Conservation (phyloP, 2,329 filamentous ascomycete species). For the Calonectria honghensis region DNA sequence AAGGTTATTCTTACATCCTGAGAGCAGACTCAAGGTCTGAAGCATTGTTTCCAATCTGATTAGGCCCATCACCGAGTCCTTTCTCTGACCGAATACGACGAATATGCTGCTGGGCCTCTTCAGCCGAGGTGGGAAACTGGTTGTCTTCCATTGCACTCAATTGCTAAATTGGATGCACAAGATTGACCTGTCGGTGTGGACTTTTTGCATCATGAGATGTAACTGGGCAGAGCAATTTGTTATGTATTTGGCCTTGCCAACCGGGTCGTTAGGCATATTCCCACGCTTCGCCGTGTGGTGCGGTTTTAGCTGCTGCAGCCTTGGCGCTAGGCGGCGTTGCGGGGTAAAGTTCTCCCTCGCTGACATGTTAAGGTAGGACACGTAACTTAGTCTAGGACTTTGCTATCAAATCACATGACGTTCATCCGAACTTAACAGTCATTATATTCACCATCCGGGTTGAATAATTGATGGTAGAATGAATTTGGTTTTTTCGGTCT, state of each 20-base stretch:
- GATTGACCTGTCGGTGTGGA: background rate
- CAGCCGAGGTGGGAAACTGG: slow-evolving; percentile 17
- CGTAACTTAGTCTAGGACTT: background rate
- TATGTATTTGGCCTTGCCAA: background rate
- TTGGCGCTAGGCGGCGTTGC: background rate
- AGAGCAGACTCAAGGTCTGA: slow-evolving; percentile 36
- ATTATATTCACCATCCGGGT: background rate
- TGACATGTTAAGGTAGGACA: background rate
- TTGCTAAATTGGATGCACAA: too few species aligned
- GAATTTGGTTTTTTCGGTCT: background rate
- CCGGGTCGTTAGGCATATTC: background rate
- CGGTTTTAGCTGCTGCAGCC: background rate
- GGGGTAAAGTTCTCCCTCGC: slow-evolving; percentile 3
- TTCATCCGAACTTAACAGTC: background rate
- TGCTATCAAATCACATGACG: background rate
- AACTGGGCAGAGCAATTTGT: background rate
- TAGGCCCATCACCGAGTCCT: slow-evolving; percentile 30
- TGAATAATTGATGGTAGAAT: background rate
- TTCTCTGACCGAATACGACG: slow-evolving; percentile 27
- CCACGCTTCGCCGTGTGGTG: background rate
- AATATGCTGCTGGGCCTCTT: slow-evolving; percentile 33
- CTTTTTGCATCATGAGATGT: background rate
- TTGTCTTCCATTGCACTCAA: slow-evolving; percentile 2
- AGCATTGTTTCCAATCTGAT: slow-evolving; percentile 34
- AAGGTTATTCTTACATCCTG: slow-evolving; percentile 9